phyloP scores from a whole-genome alignment of 1,284 basidiomycete genomes.

The Pseudozyma thailandica region DNA sequence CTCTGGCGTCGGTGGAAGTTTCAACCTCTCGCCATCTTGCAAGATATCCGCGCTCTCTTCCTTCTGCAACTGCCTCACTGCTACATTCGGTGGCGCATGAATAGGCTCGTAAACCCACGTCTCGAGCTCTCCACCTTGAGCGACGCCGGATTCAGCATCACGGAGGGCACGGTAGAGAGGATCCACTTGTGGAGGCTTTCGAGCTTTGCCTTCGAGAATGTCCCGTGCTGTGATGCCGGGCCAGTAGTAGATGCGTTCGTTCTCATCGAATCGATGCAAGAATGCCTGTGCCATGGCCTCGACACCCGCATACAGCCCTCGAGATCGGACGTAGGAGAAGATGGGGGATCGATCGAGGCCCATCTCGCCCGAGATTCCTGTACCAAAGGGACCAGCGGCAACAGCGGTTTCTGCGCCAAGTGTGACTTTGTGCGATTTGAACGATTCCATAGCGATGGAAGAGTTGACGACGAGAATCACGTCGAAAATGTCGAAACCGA shows the following conservation, averaged over 20 bases:
- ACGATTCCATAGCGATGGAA: constrained; percentile 71
- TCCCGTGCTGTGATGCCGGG: constrained; percentile 61
- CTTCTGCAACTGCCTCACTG: constrained; percentile 22
- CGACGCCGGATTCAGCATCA: constrained; percentile 72
- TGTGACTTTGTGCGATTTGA: constrained; percentile 72
- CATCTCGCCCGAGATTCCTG: constrained; percentile 70
- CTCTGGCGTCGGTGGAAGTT: constrained; percentile 63
- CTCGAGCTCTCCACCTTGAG: constrained; percentile 69
- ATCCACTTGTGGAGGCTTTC: constrained; percentile 70
- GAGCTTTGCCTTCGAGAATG: constrained; percentile 60
- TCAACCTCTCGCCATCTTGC: constrained; percentile 60
- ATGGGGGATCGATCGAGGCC: constrained; percentile 67
- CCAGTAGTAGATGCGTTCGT: constrained; percentile 66
- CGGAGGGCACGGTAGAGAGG: constrained; percentile 69
- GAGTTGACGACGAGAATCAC: constrained; percentile 70
- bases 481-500: constrained; percentile 65
- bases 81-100: constrained; percentile 31
- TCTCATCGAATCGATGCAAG: constrained; percentile 63
- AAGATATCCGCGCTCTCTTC: constrained; percentile 48
- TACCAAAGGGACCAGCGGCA: constrained; percentile 72
- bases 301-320: constrained; percentile 66
- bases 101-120: constrained; percentile 51
- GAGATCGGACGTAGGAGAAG: constrained; percentile 66
- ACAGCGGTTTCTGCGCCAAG: constrained; percentile 72
- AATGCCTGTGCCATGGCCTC: constrained; percentile 64